Evolutionary conservation across 2,329 filamentous ascomycete species (phyloP).

Genomic region (Pestalotiopsis sp.): DNA sequence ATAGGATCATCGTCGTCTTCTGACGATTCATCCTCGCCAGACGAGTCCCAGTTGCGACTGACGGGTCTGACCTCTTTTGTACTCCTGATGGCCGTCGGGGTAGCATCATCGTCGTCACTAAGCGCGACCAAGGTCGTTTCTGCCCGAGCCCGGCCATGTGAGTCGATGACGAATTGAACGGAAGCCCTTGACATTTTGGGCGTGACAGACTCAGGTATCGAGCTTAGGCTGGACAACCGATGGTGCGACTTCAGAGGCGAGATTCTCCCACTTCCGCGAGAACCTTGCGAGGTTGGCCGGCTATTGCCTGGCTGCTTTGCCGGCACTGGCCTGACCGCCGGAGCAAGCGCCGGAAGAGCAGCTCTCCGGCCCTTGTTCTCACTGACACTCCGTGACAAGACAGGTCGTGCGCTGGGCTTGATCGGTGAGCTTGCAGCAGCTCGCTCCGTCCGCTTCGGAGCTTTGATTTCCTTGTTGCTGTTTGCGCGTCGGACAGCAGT

Average conservation of each 20-base stretch:
- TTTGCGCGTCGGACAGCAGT: slow-evolving; percentile 46
- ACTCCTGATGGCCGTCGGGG: slow-evolving; percentile 22
- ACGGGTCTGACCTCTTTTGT: slow-evolving; percentile 20
- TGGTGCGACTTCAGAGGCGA: slow-evolving; percentile 58
- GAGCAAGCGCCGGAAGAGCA: slow-evolving; percentile 47
- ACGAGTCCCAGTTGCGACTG: slow-evolving; percentile 45
- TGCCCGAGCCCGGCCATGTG: slow-evolving; percentile 60
- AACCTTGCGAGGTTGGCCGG: slow-evolving; percentile 37
- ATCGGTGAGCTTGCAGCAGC: slow-evolving; percentile 51
- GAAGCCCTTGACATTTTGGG: slow-evolving; percentile 53
- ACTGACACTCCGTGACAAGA: slow-evolving; percentile 56
- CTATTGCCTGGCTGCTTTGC: slow-evolving; percentile 17
- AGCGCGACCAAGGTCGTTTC: slow-evolving; percentile 51
- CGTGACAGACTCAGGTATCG: slow-evolving; percentile 58
- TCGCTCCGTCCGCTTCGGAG: slow-evolving; percentile 44
- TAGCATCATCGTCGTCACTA: slow-evolving; percentile 24
- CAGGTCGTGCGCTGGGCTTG: slow-evolving; percentile 50
- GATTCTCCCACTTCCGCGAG: slow-evolving; percentile 47
- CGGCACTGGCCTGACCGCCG: slow-evolving; percentile 42
- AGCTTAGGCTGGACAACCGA: slow-evolving; percentile 53
- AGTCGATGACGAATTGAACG: slow-evolving; percentile 66
- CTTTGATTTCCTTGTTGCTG: slow-evolving; percentile 46
- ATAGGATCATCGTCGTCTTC: slow-evolving; percentile 64
- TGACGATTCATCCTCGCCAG: slow-evolving; percentile 56
- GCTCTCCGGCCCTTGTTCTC: slow-evolving; percentile 53